Base-by-base conservation (phyloP, 768 basidiomycete genomes). In the Austroboletus festivus region DNA sequence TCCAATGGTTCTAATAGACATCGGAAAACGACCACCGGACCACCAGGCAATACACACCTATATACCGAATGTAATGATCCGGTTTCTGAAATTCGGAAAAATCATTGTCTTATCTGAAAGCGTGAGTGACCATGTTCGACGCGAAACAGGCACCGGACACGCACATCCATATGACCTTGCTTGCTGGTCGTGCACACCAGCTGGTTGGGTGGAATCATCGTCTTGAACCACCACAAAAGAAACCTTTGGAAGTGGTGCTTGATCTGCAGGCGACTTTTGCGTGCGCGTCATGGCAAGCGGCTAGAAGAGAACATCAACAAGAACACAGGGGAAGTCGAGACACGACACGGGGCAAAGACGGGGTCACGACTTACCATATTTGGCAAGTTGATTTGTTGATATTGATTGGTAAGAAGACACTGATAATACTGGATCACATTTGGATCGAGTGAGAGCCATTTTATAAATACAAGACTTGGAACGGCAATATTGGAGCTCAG, bases 21-120 rank as follows among this genome's bases (percentile, higher is more conserved):
- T 55, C 50, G 61, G 44, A n/a, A 28, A 45, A 39, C 24, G 11
- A 34, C 30, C 23, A 12, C 46, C 21, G 24, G 31, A 23, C 16
- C 20, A 31, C 21, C 28, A 26, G 20, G 33, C 23, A 2, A 33
- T 22, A 62, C 80, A 35, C 58, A 91, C 92, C 93, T 54, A 95
- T 90, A 64, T 95, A 83, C 37, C 91, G 83, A 61, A 95, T 89
- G 63, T 96, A 96, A 60, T 90, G 80, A 46, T 91, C 88, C 9
- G 92, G 89, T 51, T 83, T 71, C 52, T 70, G 68, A 60, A 91
- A 93, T 33, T 86, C 81, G 11, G 81, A 78, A 59, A 81, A 81
- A 57, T 88, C 83, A 49, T 81, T 80, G 58, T 79, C 79, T 75
- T n/a, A n/a, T 20, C 26, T 5, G 71, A 46, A 70, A 43, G 22